Base-by-base conservation (phyloP, 83 land plant species). In the Diphasiastrum complanatum region DNA sequence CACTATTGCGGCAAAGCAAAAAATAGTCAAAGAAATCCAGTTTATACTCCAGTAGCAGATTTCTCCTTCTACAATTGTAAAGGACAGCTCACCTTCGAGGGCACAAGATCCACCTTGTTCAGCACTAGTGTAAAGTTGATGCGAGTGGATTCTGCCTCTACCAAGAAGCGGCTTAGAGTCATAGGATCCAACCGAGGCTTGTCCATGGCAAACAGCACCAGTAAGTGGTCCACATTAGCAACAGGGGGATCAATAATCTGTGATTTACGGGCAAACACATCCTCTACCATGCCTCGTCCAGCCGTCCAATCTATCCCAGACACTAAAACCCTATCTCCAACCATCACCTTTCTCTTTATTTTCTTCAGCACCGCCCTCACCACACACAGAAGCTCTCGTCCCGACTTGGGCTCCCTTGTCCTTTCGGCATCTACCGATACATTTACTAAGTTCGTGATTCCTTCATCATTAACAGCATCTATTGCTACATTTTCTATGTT, bases 111-210 rank as follows among this genome's bases (percentile, higher is more conserved):
- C 1, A 59, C 55, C 70, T 89, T 93, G 68, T 93, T 93, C 50
- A 93, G 47, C 11, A 78, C 88, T 22, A 93, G 73, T 2, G 84
- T 81, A 56, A 93, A 47, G 0, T 91, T 88, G 47, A 93, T 83
- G 30, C 78, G 84, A 12, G 96, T 81, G 26, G 96, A 85, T 72
- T 93, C 99, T 0, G 99, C 99, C 72, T 93, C 96, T 27, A 93
- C 82, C 30, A 93, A 64, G 51, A 93, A 93, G 71, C 99, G 75
- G 5, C 91, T 89, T 16, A 93, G 70, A 33, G 70, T 35, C 59
- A 67, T 73, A 5, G 83, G 75, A 75, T 93, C 99, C 45, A 77
- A 43, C 66, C 72, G 81, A 12, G 99, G 99, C 69, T 78, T 87
- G 6, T 89, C 99, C 67, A 92, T 40, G 8, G 99, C 73, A 65